phyloP scores from a whole-genome alignment of 2,329 filamentous ascomycete species.

The Emergomyces orientalis region DNA sequence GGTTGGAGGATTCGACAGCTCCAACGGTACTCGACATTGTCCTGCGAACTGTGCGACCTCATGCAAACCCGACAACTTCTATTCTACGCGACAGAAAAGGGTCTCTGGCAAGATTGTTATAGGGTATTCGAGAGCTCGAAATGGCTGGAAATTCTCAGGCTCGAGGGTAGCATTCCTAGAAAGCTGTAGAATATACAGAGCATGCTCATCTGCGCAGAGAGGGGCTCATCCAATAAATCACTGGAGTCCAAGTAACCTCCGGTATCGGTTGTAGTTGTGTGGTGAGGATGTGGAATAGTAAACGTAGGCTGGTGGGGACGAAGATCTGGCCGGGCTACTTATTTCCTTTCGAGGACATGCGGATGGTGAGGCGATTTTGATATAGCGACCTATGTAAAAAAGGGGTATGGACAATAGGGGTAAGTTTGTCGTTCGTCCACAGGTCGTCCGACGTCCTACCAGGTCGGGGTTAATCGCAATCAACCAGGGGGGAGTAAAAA shows the following conservation, averaged over 20 bases:
- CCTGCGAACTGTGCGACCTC: background rate
- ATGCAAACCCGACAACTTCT: background rate
- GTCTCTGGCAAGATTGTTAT: background rate
- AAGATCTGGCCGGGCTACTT: background rate
- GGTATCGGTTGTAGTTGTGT: background rate
- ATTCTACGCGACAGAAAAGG: background rate
- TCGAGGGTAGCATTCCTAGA: background rate
- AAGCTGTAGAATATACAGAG: background rate
- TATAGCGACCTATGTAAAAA: background rate
- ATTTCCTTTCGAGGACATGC: background rate
- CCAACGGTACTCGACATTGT: constrained; percentile 2
- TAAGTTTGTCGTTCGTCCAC: background rate
- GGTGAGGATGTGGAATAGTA: background rate
- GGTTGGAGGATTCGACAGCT: background rate
- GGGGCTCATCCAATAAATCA: background rate
- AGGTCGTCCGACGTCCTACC: background rate
- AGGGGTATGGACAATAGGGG: background rate
- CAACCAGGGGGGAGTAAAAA: too few species aligned
- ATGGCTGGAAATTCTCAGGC: background rate
- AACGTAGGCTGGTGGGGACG: background rate
- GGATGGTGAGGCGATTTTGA: background rate
- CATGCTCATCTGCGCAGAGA: constrained; percentile 1
- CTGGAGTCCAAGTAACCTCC: background rate
- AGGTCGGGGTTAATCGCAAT: background rate
- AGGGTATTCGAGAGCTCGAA: background rate